A percentile compares a stretch with the other conserved stretches of the same genome.
Conservation (phyloP, 2,329 filamentous ascomycete species). For the Harringtonia aguacate region DNA sequence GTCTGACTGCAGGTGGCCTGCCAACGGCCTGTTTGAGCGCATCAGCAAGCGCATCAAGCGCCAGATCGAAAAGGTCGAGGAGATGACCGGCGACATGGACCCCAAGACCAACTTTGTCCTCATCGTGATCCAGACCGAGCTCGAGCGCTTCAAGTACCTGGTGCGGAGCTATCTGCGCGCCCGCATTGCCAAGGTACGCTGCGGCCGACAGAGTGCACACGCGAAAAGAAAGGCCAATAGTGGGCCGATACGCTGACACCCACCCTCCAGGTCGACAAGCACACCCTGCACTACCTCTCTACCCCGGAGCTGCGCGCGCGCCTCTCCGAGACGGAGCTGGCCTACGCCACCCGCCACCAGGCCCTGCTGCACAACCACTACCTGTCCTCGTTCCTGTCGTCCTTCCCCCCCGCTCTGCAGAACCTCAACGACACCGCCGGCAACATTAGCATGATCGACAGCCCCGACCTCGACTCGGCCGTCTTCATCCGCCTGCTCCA, state of each 20-base stretch:
- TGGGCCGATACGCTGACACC: too few relatives aligned
- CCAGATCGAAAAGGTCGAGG: constrained; percentile 27
- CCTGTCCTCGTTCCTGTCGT: constrained; percentile 68
- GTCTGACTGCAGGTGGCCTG: constrained; percentile 41
- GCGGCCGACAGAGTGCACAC: background rate
- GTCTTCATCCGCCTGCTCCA: constrained; percentile 72
- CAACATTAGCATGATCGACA: constrained; percentile 85
- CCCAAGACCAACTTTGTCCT: constrained; percentile 86
- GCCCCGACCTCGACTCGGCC: constrained; percentile 69
- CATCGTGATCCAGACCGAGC: constrained; percentile 91
- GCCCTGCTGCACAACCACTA: constrained; percentile 78
- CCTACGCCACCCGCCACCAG: constrained; percentile 79
- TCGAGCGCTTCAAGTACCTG: constrained; percentile 88
- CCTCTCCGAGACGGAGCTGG: constrained; percentile 68
- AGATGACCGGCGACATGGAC: constrained; percentile 73
- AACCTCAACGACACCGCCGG: constrained; percentile 84
- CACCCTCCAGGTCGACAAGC: constrained; percentile 55
- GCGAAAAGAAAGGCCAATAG: background rate
- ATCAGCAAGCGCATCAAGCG: constrained; percentile 52
- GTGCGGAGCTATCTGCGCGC: constrained; percentile 73
- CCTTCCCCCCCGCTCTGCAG: constrained; percentile 70
- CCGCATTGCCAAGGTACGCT: constrained; percentile 69
- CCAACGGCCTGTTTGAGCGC: constrained; percentile 68
- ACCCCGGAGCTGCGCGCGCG: constrained; percentile 40
- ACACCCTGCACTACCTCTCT: constrained; percentile 63